phyloP scores from a whole-genome alignment of 768 basidiomycete species.

The Boletellus ananiceps region DNA sequence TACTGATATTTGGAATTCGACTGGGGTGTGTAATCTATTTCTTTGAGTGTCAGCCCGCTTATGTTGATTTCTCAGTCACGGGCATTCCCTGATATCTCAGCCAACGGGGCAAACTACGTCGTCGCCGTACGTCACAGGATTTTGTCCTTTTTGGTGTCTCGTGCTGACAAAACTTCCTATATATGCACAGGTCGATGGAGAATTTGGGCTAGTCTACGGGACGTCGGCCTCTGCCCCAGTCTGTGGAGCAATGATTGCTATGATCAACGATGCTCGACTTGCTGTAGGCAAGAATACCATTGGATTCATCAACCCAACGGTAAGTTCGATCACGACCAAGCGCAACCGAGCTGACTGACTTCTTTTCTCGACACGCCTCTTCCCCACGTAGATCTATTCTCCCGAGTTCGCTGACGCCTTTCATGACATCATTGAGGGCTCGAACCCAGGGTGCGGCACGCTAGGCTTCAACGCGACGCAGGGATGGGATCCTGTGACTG shows the following conservation, averaged over 20 bases:
- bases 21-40: conserved; percentile 11
- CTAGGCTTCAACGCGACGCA: conserved; percentile 20
- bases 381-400: conserved; percentile 15
- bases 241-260: conserved; percentile 28
- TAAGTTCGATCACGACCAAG: conserved; percentile 22
- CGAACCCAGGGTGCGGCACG: conserved; percentile 28
- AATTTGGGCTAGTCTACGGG: conserved; percentile 17
- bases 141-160: background rate
- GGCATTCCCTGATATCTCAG: conserved; percentile 35
- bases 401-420: conserved; percentile 10
- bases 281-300: conserved; percentile 26
- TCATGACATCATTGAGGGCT: conserved; percentile 19
- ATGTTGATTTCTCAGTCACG: conserved; percentile 27
- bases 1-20: conserved; percentile 23
- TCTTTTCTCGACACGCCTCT: too few species aligned
- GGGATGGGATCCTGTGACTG: conserved; percentile 34
- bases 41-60: conserved; percentile 18
- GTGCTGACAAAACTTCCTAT: background rate
- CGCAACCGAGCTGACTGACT: too few species aligned
- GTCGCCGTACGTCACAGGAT: conserved; percentile 10
- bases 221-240: conserved; percentile 32
- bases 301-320: conserved; percentile 42
- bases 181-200: conserved; percentile 17
- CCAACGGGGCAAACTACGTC: conserved; percentile 33
- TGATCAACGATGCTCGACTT: conserved; percentile 35